phyloP scores from a whole-genome alignment of 768 basidiomycete species.

The Panus rudis region DNA sequence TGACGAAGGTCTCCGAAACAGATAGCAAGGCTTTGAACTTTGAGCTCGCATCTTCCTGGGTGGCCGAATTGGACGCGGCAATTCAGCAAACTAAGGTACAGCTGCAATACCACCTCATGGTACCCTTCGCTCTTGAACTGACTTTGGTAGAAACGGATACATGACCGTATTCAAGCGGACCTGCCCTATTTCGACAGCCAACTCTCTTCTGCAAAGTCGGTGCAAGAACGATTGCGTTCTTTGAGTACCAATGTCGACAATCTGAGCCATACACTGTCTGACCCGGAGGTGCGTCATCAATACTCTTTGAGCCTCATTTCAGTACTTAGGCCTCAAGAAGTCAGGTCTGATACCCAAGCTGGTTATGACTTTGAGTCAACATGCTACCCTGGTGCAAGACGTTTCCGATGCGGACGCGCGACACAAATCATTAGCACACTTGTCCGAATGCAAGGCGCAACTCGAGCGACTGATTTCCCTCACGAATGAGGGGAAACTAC shows the following conservation, averaged over 20 bases:
- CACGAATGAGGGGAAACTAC: constrained; percentile 51
- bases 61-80: constrained; percentile 63
- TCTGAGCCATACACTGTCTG: constrained; percentile 43
- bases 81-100: constrained; percentile 67
- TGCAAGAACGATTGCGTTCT: constrained; percentile 50
- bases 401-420: constrained; percentile 46
- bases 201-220: constrained; percentile 50
- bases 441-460: constrained; percentile 44
- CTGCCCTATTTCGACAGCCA: constrained; percentile 60
- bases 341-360: constrained; percentile 61
- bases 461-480: constrained; percentile 39
- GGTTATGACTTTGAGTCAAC: constrained; percentile 45
- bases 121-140: constrained; percentile 4
- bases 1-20: constrained; percentile 62
- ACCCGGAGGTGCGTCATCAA: constrained; percentile 55
- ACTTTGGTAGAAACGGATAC: constrained; percentile 50
- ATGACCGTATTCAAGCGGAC: constrained; percentile 64
- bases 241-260: constrained; percentile 47
- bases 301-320: constrained; percentile 6
- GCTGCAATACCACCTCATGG: constrained; percentile 1
- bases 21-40: constrained; percentile 53
- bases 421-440: constrained; percentile 45
- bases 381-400: constrained; percentile 59
- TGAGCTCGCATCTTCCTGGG: constrained; percentile 58
- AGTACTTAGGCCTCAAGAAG: constrained; percentile 31